phyloP scores from a whole-genome alignment of 202 grass and related monocot genomes.

The Saccharum hybrid region DNA sequence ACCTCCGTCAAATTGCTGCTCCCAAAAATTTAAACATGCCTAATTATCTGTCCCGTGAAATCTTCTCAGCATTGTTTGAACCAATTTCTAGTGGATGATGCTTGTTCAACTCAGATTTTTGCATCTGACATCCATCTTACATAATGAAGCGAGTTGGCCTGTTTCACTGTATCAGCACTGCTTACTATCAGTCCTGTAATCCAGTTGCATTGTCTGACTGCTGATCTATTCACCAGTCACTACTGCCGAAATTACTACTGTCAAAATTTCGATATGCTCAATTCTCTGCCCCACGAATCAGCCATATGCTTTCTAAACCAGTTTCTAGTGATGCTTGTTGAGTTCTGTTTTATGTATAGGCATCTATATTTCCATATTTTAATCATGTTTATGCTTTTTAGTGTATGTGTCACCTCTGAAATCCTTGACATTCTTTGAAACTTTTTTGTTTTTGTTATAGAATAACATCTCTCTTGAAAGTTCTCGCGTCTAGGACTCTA shows the following conservation, averaged over 20 bases:
- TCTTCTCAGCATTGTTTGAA: background rate
- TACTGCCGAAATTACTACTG: background rate
- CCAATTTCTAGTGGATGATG: background rate
- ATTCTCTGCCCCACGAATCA: background rate
- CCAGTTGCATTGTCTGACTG: background rate
- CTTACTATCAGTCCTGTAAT: slow-evolving; percentile 7
- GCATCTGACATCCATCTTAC: too few species aligned
- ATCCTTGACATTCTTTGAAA: background rate
- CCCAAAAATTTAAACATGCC: background rate
- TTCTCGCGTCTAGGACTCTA: background rate
- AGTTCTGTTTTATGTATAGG: background rate
- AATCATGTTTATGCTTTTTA: background rate
- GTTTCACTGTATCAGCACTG: background rate
- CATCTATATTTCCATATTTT: background rate
- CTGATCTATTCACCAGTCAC: background rate
- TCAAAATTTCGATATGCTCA: background rate
- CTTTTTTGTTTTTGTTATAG: background rate
- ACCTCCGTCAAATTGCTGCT: background rate
- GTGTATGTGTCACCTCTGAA: background rate
- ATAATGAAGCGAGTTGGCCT: background rate
- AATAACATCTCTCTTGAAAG: background rate
- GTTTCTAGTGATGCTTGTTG: background rate
- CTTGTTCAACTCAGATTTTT: background rate
- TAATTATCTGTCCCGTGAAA: background rate
- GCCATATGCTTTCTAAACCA: background rate